Evolutionary conservation across 257 asterid genomes (phyloP).

Genomic region (Rauvolfia tetraphylla): DNA sequence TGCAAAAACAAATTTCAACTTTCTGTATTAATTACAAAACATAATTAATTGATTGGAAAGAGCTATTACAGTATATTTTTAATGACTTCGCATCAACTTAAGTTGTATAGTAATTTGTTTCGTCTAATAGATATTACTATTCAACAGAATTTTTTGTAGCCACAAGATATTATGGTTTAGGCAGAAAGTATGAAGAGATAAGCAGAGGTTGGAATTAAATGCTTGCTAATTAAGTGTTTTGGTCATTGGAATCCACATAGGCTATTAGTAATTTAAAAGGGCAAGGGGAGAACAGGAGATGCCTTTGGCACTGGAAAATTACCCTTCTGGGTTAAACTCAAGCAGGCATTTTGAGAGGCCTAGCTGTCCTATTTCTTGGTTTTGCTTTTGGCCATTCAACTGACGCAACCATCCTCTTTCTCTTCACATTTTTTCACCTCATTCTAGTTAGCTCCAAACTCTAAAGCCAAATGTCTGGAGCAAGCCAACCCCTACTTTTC

Average conservation of each 20-base stretch:
- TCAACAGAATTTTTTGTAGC: too few relatives aligned
- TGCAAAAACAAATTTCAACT: too few relatives aligned
- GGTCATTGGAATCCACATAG: conserved; percentile 1
- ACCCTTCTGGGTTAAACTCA: background rate
- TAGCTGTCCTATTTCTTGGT: background rate
- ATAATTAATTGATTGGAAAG: too few relatives aligned
- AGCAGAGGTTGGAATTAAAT: background rate
- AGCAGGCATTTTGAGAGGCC: background rate
- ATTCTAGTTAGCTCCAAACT: conserved; percentile 25
- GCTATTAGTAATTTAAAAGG: background rate
- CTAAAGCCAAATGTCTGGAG: conserved; percentile 20
- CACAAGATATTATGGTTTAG: background rate
- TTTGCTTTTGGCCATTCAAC: background rate
- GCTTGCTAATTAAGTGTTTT: background rate
- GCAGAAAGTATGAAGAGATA: too few relatives aligned
- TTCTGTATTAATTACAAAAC: too few relatives aligned
- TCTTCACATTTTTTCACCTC: conserved; percentile 4
- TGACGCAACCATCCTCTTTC: background rate
- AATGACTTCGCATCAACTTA: too few relatives aligned
- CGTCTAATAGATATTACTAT: too few relatives aligned
- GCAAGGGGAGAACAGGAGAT: background rate
- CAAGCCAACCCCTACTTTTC: background rate
- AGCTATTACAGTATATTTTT: too few relatives aligned
- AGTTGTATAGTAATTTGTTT: too few relatives aligned
- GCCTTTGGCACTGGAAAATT: background rate